phyloP scores from a whole-genome alignment of 1,139 yeast genomes.

The Zygosaccharomyces sapae region DNA sequence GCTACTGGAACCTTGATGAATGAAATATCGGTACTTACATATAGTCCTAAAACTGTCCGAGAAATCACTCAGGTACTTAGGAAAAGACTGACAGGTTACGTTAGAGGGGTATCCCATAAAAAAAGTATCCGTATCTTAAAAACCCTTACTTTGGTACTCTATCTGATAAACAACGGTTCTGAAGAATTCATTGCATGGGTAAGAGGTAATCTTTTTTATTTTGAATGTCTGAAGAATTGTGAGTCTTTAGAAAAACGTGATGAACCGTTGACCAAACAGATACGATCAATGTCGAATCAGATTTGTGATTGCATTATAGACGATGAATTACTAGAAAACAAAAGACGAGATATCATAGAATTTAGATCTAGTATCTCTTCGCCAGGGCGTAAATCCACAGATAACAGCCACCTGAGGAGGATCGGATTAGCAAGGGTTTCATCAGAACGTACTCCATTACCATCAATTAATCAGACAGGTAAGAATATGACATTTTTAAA shows the following conservation, averaged over 20 bases:
- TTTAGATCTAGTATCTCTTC: constrained; percentile 35
- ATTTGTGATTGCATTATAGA: constrained; percentile 24
- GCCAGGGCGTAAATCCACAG: constrained; percentile 36
- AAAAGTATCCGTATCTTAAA: constrained; percentile 31
- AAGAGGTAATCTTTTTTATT: constrained; percentile 21
- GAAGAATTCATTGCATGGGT: constrained; percentile 34
- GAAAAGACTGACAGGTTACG: constrained; percentile 27
- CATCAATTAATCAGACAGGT: background rate
- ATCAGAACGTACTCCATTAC: background rate
- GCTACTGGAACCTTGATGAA: constrained; percentile 36
- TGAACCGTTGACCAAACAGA: constrained; percentile 25
- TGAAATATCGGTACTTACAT: constrained; percentile 35
- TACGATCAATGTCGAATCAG: constrained; percentile 21
- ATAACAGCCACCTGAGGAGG: constrained; percentile 30
- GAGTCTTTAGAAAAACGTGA: constrained; percentile 20
- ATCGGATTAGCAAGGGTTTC: background rate
- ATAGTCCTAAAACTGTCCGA: constrained; percentile 31
- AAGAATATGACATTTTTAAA: constrained; percentile 2
- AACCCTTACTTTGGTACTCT: constrained; percentile 31
- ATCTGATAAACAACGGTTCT: constrained; percentile 33
- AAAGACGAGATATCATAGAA: constrained; percentile 30
- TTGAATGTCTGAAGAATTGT: constrained; percentile 21
- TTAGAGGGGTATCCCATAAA: constrained; percentile 25
- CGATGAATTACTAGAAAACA: constrained; percentile 27
- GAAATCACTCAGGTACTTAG: constrained; percentile 32